Conservation (phyloP, 2,329 filamentous ascomycete species). For the Cladophialophora carrionii region DNA sequence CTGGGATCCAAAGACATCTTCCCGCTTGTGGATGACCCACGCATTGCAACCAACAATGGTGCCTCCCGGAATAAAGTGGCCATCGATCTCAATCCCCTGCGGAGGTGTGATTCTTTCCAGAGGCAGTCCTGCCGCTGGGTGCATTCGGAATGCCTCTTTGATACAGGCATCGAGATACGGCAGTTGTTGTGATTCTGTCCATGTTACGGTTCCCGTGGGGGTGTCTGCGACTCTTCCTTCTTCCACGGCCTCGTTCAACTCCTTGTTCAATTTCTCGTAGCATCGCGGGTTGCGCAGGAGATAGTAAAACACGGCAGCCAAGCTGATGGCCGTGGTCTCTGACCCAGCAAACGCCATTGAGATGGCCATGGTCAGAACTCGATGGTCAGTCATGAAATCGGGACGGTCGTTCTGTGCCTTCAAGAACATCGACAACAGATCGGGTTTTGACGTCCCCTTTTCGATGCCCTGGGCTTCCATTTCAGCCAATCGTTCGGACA, state of each 20-base stretch:
- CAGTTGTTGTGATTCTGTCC: slow-evolving; percentile 67
- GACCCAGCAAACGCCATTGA: slow-evolving; percentile 64
- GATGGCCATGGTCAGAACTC: slow-evolving; percentile 40
- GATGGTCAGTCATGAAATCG: slow-evolving; percentile 41
- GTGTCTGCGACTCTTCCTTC: slow-evolving; percentile 31
- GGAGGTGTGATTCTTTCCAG: slow-evolving; percentile 73
- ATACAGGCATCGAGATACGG: slow-evolving; percentile 77
- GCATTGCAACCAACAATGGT: slow-evolving; percentile 75
- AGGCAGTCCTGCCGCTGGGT: slow-evolving; percentile 72
- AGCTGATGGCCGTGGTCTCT: slow-evolving; percentile 77
- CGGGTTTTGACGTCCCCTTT: slow-evolving; percentile 30
- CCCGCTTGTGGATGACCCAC: slow-evolving; percentile 72
- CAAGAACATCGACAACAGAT: slow-evolving; percentile 39
- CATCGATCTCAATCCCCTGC: slow-evolving; percentile 65
- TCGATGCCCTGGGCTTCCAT: slow-evolving; percentile 42
- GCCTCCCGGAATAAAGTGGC: slow-evolving; percentile 68
- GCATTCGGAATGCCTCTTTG: slow-evolving; percentile 76
- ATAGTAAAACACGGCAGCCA: slow-evolving; percentile 74
- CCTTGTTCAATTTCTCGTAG: slow-evolving; percentile 35
- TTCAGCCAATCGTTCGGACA: slow-evolving; percentile 65
- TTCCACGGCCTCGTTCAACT: slow-evolving; percentile 35
- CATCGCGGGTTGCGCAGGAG: slow-evolving; percentile 64
- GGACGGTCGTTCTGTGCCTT: slow-evolving; percentile 37
- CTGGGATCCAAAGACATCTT: slow-evolving; percentile 69
- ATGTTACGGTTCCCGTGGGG: slow-evolving; percentile 31